A percentile compares a stretch with the other conserved stretches of the same genome.
phyloP scores from a whole-genome alignment of 768 basidiomycete genomes.

The Pleurotus citrinopileatus region DNA sequence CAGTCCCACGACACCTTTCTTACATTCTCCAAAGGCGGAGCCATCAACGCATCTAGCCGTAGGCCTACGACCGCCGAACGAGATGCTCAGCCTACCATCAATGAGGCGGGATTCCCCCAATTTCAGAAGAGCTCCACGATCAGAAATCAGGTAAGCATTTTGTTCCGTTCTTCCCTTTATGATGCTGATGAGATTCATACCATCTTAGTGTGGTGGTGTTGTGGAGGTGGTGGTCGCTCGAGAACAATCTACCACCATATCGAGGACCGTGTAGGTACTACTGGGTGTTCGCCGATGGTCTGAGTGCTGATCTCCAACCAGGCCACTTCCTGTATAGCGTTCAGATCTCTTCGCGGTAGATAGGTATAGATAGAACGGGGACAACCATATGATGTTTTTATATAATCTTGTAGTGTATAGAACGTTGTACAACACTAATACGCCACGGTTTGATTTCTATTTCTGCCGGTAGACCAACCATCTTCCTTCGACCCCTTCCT shows the following conservation, averaged over 20 bases:
- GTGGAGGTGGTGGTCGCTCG: constrained; percentile 1
- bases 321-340: no score
- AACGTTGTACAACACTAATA: no score
- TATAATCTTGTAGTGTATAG: no score
- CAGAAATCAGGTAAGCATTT: background rate
- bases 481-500: constrained; percentile 53
- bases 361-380: no score
- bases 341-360: no score
- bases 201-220: background rate
- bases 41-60: background rate
- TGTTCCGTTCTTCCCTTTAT: background rate
- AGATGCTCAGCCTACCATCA: constrained; percentile 5
- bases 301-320: no score
- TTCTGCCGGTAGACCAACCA: constrained; percentile 62
- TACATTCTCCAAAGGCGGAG: background rate
- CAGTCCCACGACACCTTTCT: constrained; percentile 4
- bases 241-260: constrained; percentile 5
- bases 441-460: constrained; percentile 16
- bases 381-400: no score
- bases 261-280: background rate
- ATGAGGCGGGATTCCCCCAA: constrained; percentile 1
- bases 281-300: no score
- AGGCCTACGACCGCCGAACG: constrained; percentile 3
- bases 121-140: background rate
- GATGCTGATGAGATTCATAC: background rate